Base-by-base conservation (phyloP, 176 grass and related monocot genomes). In the Triticum dicoccoides region DNA sequence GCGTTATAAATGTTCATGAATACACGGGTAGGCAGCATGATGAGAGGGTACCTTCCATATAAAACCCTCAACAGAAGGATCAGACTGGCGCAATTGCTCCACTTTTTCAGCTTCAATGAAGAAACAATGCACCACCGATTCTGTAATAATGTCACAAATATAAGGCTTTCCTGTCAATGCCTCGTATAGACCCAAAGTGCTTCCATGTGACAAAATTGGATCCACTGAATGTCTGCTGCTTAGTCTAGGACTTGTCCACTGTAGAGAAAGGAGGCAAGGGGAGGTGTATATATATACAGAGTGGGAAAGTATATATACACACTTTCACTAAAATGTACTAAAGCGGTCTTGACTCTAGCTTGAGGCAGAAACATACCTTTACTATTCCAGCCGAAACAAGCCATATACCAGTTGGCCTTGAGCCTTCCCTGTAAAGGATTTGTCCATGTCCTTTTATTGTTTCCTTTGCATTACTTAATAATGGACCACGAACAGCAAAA, bases 91-190 rank as follows among this genome's bases (percentile, higher is more conserved):
- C 64, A 98, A 69, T 80, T 85, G 86, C 42, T 88, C 86, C 38
- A 95, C 92, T 75, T 95, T 98, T 74, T 98, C 91, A 78, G 93
- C 74, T 89, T 94, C 88, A 9, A 98, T 83, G 61, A 98, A 98
- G 93, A 98, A 98, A 86, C 93, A 95, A 10, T 95, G 88, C 65
- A 89, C 91, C 27, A 92, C 84, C 11, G 96, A 98, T 59, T 98
- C 93, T 11, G 96, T 89, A 27, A 89, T 87, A 85, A 95, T 89
- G 51, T 95, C 91, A 82, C 96, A 98, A 45, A 98, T 89, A 83
- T 94, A 94, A 78, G 89, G 90, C 76, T 95, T 95, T 80, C 96
- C 91, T 79, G 41, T 88, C 77, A 98, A 86, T 64, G 92, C 93
- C 89, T 98, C 96, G 67, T 92, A 98, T 27, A 98, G 51, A 78